Evolutionary conservation across 2,329 filamentous ascomycete species (phyloP).

Genomic region (Aspergillus piperis): DNA sequence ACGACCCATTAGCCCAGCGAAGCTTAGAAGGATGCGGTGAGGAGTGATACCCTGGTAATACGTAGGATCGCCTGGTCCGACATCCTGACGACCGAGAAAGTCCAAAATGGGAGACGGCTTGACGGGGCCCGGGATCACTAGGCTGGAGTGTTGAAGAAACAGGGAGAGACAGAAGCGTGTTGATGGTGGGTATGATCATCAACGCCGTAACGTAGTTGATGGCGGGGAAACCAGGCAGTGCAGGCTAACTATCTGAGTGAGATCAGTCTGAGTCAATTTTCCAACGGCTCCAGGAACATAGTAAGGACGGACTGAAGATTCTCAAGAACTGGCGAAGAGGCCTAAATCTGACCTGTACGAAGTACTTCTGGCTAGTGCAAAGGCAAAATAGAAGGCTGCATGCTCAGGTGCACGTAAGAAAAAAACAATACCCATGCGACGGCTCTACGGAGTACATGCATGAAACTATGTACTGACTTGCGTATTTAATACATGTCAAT

Average conservation of each 20-base stretch:
- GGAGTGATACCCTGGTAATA: constrained; percentile 69
- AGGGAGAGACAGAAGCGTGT: not conserved
- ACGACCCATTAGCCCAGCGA: constrained; percentile 18
- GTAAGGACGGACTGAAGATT: not conserved
- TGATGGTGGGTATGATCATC: not conserved
- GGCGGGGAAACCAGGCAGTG: not conserved
- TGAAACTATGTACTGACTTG: not conserved
- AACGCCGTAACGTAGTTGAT: not conserved
- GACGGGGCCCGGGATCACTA: not conserved
- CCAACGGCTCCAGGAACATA: not conserved
- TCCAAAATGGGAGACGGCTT: not conserved
- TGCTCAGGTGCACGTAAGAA: not conserved
- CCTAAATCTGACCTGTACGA: not conserved
- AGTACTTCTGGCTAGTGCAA: not conserved
- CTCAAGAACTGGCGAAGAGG: not conserved
- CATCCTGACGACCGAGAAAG: constrained; percentile 49
- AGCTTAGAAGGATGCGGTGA: not conserved
- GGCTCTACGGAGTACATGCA: not conserved
- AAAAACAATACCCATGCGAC: not conserved
- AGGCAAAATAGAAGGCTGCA: not conserved
- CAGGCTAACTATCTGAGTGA: not conserved
- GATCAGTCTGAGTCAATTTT: not conserved
- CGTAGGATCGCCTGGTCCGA: constrained; percentile 85
- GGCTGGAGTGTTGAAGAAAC: not conserved
- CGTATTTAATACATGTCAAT: not conserved